Conservation (phyloP, 768 basidiomycete species). For the Lactarius vividus region DNA sequence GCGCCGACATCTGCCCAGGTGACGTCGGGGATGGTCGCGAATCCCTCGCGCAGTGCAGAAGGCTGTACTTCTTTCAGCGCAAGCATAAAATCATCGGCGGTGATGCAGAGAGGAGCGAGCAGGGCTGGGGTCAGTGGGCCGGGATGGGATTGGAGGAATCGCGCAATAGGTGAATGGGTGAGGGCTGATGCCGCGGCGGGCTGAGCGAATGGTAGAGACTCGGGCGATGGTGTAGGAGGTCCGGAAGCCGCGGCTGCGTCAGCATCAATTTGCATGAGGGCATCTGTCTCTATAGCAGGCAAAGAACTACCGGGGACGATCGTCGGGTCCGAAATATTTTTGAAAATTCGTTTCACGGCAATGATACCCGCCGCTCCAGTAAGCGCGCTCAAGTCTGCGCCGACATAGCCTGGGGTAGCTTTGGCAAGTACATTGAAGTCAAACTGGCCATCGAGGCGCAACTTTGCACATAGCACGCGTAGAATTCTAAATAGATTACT, state of each 20-base stretch:
- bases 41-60: slow-evolving; percentile 96
- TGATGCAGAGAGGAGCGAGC: slow-evolving; percentile 80
- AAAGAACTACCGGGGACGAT: slow-evolving; percentile 45
- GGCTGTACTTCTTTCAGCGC: slow-evolving; percentile 93
- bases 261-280: slow-evolving; percentile 41
- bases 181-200: slow-evolving; percentile 40
- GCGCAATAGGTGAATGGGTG: slow-evolving; percentile 65
- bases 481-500: slow-evolving; percentile 62
- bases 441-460: slow-evolving; percentile 84
- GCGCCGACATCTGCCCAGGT: slow-evolving; percentile 96
- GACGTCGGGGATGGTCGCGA: slow-evolving; percentile 94
- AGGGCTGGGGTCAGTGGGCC: slow-evolving; percentile 72
- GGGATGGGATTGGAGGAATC: slow-evolving; percentile 88
- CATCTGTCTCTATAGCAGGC: slow-evolving; percentile 32
- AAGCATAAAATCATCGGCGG: slow-evolving; percentile 68
- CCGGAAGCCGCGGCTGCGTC: neutral
- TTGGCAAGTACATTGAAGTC: slow-evolving; percentile 84
- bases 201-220: slow-evolving; percentile 34
- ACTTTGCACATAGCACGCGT: slow-evolving; percentile 76
- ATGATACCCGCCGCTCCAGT: slow-evolving; percentile 94
- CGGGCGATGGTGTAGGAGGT: slow-evolving; percentile 17
- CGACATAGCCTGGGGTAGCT: slow-evolving; percentile 95
- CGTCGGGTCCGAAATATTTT: slow-evolving; percentile 58
- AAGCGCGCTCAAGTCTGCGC: slow-evolving; percentile 88
- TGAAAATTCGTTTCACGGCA: slow-evolving; percentile 95